Conservation (phyloP, 352 stramenopile species). For the Paralagenidium karlingii region DNA sequence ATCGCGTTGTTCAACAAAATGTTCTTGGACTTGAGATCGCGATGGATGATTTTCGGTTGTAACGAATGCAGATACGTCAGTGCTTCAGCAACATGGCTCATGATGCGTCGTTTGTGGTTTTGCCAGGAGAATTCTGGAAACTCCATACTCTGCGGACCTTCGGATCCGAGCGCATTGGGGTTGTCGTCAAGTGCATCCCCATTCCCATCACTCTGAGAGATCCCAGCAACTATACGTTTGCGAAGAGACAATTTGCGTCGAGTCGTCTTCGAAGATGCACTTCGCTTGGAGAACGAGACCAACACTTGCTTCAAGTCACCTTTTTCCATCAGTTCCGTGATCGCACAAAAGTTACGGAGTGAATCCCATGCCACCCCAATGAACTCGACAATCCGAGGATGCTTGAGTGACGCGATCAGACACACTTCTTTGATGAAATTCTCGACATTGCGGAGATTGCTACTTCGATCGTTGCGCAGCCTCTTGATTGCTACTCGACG, state of each 20-base stretch:
- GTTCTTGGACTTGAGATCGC: neutral
- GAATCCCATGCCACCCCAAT: slow-evolving; percentile 10
- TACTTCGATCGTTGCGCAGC: slow-evolving; percentile 6
- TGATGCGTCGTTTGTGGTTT: too few species aligned
- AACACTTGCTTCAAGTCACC: slow-evolving; percentile 7
- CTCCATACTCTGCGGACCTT: neutral
- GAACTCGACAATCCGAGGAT: slow-evolving; percentile 10
- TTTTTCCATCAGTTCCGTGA: slow-evolving; percentile 12
- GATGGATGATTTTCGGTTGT: too few species aligned
- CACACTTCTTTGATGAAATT: slow-evolving; percentile 14
- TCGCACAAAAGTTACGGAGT: slow-evolving; percentile 5
- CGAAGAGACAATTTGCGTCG: too few species aligned
- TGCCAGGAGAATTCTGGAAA: neutral
- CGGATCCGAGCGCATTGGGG: neutral
- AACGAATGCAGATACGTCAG: too few species aligned
- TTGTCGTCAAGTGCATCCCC: neutral
- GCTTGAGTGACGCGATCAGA: slow-evolving; percentile 10
- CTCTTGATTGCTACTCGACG: slow-evolving; percentile 14
- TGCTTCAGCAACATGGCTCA: too few species aligned
- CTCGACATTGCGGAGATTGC: slow-evolving; percentile 7
- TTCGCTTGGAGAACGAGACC: too few species aligned
- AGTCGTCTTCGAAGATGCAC: too few species aligned
- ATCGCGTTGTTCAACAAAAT: slow-evolving; percentile 2
- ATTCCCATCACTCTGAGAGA: too few species aligned
- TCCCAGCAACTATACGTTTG: too few species aligned